A percentile compares a stretch with the other conserved stretches of the same genome.
phyloP scores from a whole-genome alignment of 2,329 filamentous ascomycete species.

The Colletotrichum sp. region DNA sequence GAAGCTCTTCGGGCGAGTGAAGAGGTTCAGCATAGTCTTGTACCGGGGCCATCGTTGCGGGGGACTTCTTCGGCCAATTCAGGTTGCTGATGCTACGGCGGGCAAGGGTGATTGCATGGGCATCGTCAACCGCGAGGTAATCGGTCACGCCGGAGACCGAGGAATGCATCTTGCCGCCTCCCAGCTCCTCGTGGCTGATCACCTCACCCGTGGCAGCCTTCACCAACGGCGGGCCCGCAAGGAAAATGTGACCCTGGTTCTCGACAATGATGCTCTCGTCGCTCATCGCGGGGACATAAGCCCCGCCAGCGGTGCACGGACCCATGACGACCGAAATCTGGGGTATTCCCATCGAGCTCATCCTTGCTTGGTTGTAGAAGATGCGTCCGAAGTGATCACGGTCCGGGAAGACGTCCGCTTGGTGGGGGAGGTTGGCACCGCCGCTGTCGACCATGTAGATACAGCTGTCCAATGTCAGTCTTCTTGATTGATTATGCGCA shows the following conservation, averaged over 20 bases:
- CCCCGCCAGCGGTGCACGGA: constrained; percentile 92
- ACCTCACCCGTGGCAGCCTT: constrained; percentile 96
- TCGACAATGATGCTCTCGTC: constrained; percentile 97
- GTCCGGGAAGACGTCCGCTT: constrained; percentile 95
- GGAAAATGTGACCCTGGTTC: constrained; percentile 96
- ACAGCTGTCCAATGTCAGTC: constrained; percentile 55
- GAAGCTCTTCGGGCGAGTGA: constrained; percentile 79
- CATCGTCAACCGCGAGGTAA: constrained; percentile 93
- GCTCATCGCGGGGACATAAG: constrained; percentile 96
- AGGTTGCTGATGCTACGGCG: constrained; percentile 85
- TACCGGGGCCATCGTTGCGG: constrained; percentile 39
- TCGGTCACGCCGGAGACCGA: constrained; percentile 93
- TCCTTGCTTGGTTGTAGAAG: constrained; percentile 96
- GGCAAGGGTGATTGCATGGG: constrained; percentile 86
- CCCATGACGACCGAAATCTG: constrained; percentile 98
- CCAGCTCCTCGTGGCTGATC: constrained; percentile 88
- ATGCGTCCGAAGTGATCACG: constrained; percentile 95
- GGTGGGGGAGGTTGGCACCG: constrained; percentile 92
- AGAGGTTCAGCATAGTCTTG: constrained; percentile 73
- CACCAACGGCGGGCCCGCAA: constrained; percentile 91
- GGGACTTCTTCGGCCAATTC: constrained; percentile 74
- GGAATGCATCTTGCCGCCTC: constrained; percentile 87
- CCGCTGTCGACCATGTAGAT: constrained; percentile 97
- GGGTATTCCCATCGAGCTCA: constrained; percentile 87
- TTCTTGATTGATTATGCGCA: background rate